Base-by-base conservation (phyloP, 805 yeast species). In the Yarrowia sp. region DNA sequence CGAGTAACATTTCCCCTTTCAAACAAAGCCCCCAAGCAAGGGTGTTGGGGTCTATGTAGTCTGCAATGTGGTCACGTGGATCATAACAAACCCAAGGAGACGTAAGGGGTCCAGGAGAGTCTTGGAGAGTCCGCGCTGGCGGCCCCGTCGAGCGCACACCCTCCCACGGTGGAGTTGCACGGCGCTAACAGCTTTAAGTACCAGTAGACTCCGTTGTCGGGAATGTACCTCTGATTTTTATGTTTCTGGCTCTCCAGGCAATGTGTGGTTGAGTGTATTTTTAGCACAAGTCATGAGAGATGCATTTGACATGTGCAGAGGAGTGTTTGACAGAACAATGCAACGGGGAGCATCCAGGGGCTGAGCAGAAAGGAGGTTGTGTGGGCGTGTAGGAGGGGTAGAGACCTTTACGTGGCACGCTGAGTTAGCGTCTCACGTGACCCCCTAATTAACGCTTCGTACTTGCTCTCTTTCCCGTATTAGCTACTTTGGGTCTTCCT, bases 61-160 rank as follows among this genome's bases (percentile, higher is more conserved):
- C 63, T 42, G 47, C 58, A 52, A 52, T 52, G 58, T 52, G 58
- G 58, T 55, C 63, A 55, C 63, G 63, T 55, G 63, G 36, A n/a
- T 9, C 47, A 42, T 40, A 55, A 24, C 43, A 55, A 55, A 42
- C 46, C n/a, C 15, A 24, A 24, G 30, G 30, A 24, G 30, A 24
- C 7, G 30, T 24, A 7, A 7, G 30, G 30, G 30, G 30, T n/a
- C 30, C 30, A 24, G 30, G 30, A 24, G 30, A 24, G 30, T 24
- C 30, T 24, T 24, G 30, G 30, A 24, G 30, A 24, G 30, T 24
- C 30, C 30, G 30, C 30, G 30, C 30, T 24, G 30, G 30, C 30
- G 30, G 6, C 30, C 30, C 30, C 30, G 30, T 24, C 30, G 30
- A 24, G 30, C 30, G 12, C 13, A 19, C 47, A 20, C 12, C 14